Conservation (phyloP, 768 basidiomycete species). For the Rhodosporidiobolus sp. region DNA sequence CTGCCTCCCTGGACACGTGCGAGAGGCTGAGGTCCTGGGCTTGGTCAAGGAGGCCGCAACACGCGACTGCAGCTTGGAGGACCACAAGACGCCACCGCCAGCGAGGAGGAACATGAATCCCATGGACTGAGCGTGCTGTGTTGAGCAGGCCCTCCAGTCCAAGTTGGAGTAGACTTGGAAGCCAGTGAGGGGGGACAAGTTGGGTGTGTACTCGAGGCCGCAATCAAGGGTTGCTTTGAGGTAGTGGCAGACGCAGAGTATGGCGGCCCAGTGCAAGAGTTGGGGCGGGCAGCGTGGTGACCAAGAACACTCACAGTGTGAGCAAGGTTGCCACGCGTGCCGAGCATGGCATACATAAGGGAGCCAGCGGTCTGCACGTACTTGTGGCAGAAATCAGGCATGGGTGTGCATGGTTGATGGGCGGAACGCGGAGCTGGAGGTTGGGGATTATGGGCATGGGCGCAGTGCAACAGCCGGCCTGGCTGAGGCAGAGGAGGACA, state of each 20-base stretch:
- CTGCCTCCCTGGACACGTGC: conserved; percentile 1
- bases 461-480: not conserved
- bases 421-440: not conserved
- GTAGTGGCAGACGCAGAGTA: conserved; percentile 53
- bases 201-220: not conserved
- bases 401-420: not conserved
- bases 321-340: conserved; percentile 41
- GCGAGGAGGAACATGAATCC: conserved; percentile 6
- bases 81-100: conserved; percentile 2
- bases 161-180: too few species aligned
- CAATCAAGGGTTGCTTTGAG: conserved; percentile 47
- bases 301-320: conserved; percentile 37
- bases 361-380: conserved; percentile 28
- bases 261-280: too few species aligned
- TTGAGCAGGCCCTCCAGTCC: not conserved
- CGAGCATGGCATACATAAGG: conserved; percentile 32
- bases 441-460: conserved; percentile 15
- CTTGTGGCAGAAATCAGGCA: not conserved
- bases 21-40: conserved; percentile 52
- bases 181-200: not conserved
- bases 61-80: conserved; percentile 6
- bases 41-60: conserved; percentile 37
- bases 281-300: too few species aligned
- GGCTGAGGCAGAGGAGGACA: not conserved
- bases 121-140: conserved; percentile 11